Conservation (phyloP, 441 rosid species). For the Geranium incanum region DNA sequence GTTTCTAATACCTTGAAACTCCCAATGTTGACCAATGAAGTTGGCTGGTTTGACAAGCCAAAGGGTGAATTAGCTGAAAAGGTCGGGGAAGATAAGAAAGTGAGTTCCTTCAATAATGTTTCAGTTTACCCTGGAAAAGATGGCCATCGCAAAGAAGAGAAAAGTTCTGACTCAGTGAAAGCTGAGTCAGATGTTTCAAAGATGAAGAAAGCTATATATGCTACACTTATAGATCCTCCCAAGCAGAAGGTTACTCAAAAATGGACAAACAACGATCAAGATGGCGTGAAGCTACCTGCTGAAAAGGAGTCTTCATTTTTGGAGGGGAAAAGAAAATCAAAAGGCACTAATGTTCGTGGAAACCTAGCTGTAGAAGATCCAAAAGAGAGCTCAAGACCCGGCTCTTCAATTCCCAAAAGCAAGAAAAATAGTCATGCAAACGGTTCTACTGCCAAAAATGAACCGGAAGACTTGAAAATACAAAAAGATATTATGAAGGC, state of each 20-base stretch:
- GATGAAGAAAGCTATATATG: constrained; percentile 38
- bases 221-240: constrained; percentile 34
- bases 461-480: constrained; percentile 35
- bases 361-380: constrained; percentile 26
- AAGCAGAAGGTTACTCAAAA: constrained; percentile 41
- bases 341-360: constrained; percentile 17
- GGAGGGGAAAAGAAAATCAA: constrained; percentile 31
- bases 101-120: constrained; percentile 27
- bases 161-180: constrained; percentile 31
- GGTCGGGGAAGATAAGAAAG: constrained; percentile 47
- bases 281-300: constrained; percentile 29
- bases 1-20: constrained; percentile 63
- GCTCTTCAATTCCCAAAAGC: constrained; percentile 37
- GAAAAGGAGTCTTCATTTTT: constrained; percentile 18
- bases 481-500: constrained; percentile 41
- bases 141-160: constrained; percentile 6
- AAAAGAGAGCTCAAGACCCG: constrained; percentile 22
- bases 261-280: constrained; percentile 29
- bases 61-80: constrained; percentile 43
- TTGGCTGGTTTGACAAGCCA: constrained; percentile 40
- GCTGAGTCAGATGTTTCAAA: constrained; percentile 33
- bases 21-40: constrained; percentile 46
- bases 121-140: too few species aligned
- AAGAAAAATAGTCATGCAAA: constrained; percentile 40
- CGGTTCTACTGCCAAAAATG: constrained; percentile 36